phyloP scores from a whole-genome alignment of 2,329 filamentous ascomycete genomes.

The Aspergillus floridensis region DNA sequence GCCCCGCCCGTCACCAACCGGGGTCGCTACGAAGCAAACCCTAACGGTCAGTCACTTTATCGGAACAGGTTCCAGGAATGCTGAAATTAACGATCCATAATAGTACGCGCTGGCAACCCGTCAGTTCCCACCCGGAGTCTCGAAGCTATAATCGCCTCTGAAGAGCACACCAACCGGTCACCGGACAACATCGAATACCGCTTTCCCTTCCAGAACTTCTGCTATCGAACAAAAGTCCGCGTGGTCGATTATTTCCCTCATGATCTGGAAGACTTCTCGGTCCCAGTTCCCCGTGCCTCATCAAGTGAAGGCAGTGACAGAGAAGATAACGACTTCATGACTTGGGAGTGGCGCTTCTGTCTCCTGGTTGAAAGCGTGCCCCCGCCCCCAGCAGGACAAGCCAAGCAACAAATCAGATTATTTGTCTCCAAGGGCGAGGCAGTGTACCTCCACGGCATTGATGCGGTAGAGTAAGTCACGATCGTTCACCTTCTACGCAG shows the following conservation, averaged over 20 bases:
- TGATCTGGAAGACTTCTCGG: slow-evolving; percentile 68
- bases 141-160: slow-evolving; percentile 50
- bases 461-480: slow-evolving; percentile 54
- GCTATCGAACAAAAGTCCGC: slow-evolving; percentile 68
- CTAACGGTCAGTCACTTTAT: slow-evolving; percentile 37
- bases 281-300: slow-evolving; percentile 49
- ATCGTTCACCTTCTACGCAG: neutral
- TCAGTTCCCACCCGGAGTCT: slow-evolving; percentile 42
- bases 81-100: slow-evolving; percentile 9
- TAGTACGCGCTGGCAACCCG: slow-evolving; percentile 50
- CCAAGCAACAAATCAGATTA: slow-evolving; percentile 60
- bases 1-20: slow-evolving; percentile 18
- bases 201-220: slow-evolving; percentile 71
- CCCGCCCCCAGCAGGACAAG: slow-evolving; percentile 31
- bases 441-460: slow-evolving; percentile 55
- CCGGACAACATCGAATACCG: slow-evolving; percentile 44
- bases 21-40: slow-evolving; percentile 38
- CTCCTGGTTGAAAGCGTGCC: slow-evolving; percentile 72
- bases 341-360: slow-evolving; percentile 83
- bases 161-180: slow-evolving; percentile 47
- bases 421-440: slow-evolving; percentile 62
- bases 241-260: slow-evolving; percentile 77
- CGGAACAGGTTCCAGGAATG: neutral
- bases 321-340: slow-evolving; percentile 19
- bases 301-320: slow-evolving; percentile 31